Evolutionary conservation across 1,284 basidiomycete genomes (phyloP).

Genomic region (Omphalotus olearius): DNA sequence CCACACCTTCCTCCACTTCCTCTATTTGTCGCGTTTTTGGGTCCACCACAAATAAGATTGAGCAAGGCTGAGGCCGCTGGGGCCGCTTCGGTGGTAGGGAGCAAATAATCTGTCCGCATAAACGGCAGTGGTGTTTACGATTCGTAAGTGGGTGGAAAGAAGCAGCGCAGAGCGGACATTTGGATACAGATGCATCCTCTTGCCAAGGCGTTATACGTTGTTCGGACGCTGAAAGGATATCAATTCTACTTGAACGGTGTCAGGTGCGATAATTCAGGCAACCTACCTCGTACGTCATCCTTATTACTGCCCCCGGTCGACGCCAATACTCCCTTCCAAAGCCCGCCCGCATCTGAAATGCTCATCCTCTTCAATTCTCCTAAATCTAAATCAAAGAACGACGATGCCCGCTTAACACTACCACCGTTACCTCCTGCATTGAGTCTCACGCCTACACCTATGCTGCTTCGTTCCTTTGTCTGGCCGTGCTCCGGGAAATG

Average conservation of each 20-base stretch:
- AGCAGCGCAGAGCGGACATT: constrained; percentile 86
- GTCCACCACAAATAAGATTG: constrained; percentile 78
- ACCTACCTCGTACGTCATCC: constrained; percentile 55
- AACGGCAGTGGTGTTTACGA: constrained; percentile 94
- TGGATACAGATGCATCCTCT: constrained; percentile 70
- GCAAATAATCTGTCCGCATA: constrained; percentile 92
- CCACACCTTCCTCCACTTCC: constrained; percentile 83
- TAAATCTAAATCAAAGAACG: constrained; percentile 58
- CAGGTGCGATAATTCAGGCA: neutral
- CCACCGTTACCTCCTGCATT: constrained; percentile 19
- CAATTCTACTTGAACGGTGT: constrained; percentile 9
- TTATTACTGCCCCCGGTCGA: constrained; percentile 33
- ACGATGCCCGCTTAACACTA: constrained; percentile 44
- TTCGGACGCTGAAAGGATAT: constrained; percentile 60
- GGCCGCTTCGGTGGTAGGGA: constrained; percentile 80
- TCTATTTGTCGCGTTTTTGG: constrained; percentile 72
- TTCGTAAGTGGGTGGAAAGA: constrained; percentile 88
- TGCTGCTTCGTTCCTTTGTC: constrained; percentile 6
- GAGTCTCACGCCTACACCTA: constrained; percentile 9
- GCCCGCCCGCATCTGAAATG: constrained; percentile 47
- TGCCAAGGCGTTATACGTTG: constrained; percentile 96
- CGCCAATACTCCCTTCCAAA: constrained; percentile 55
- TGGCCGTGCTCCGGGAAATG: constrained; percentile 59
- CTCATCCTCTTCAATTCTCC: constrained; percentile 47
- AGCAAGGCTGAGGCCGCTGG: constrained; percentile 67